Evolutionary conservation across 2,329 filamentous ascomycete species (phyloP), one percentile per base, ranked within the genome.

Genomic region (Cytospora piceicola): DNA sequence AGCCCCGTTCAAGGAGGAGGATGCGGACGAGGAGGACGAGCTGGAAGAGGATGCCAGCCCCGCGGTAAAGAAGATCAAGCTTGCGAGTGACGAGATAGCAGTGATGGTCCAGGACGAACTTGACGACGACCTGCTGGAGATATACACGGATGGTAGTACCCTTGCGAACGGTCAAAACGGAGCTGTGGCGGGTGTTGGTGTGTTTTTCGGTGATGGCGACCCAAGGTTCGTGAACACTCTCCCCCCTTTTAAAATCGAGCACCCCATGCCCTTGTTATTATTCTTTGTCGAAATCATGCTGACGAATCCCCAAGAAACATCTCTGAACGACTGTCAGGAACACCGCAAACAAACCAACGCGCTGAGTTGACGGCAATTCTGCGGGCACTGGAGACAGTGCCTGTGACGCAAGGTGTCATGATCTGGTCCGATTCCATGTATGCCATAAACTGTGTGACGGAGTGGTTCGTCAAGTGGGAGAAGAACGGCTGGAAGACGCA

Each of bases 361-460:
- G 95, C 94, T n/a, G 95, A 99, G 79, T 82, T 99, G 66, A 94
- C 91, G 29, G 95, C 93, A 9, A 90, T 98, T 69, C 82, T 92
- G 34, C 90, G 94, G 65, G 94, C 94, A 0, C 82, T 98, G 27
- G 88, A 97, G 73, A 85, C 90, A 55, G 88, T 89, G 2, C 89
- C 91, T 0, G 78, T 85, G 20, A 82, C 89, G 65, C 84, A 90
- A 65, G 82, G 88, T 67, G 85, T 96, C 15, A 84, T 88, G 64
- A 96, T 99, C 70, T 85, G 89, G 74, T 93, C 89, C n/a, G 95
- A 99, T 78, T 95, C 91, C 77, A 88, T 89, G 73, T 98, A 98
- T 78, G 85, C 92, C 1, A 97, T 97, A 77, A 90, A 94, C 70
- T 98, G 94, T 73, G 87, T 93, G 30, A 96, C 90, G 0, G 84